Base-by-base conservation (phyloP, 208 protist genomes). In the Acanthamoeba triangularis region DNA sequence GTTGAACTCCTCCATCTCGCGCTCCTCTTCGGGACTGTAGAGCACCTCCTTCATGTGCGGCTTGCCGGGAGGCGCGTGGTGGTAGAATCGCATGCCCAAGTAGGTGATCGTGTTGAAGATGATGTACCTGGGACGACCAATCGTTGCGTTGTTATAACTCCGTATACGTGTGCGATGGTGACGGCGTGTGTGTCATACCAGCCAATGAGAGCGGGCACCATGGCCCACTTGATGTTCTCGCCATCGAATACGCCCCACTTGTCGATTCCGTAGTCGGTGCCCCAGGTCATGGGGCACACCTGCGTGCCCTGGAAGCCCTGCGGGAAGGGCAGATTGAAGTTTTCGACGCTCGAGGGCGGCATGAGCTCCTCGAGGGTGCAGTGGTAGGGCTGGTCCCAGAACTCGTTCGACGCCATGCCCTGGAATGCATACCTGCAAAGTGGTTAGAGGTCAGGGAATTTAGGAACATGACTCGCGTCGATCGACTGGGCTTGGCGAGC, bases 201-300 rank as follows among this genome's bases (percentile, higher is more conserved):
- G 52, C 52, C 52, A 14, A 56, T 41, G 13, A 93, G 61, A 14
- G 11, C 14, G 33, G 44, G 35, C 20, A 54, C 87, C 87, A 93
- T 93, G 37, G 47, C 44, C 87, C 87, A 93, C 44, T 93, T 93
- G 10, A 93, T 10, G 35, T 52, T 25, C 47, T 93, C 87, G 33
- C 37, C 23, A 28, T 93, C 87, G 25, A 67, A 93, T 0, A 93
- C 59, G 16, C 87, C 87, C 35, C 44, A 93, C 20, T 74, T n/a
- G 25, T 56, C 56, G 37, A 93, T 74, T 0, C 20, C 59, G 35
- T 76, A 93, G 30, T 74, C 18, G 8, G 56, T 93, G 10, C 87
- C 87, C 56, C n/a, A 20, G 59, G 87, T 93, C 18, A 93, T 74
- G 3, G 87, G 87, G 67, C 87, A 93, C 28, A 54, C 87, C 87